A percentile compares a stretch with the other conserved stretches of the same genome.
Evolutionary conservation across 768 basidiomycete species (phyloP).

Genomic region (Pleurotus tuoliensis): DNA sequence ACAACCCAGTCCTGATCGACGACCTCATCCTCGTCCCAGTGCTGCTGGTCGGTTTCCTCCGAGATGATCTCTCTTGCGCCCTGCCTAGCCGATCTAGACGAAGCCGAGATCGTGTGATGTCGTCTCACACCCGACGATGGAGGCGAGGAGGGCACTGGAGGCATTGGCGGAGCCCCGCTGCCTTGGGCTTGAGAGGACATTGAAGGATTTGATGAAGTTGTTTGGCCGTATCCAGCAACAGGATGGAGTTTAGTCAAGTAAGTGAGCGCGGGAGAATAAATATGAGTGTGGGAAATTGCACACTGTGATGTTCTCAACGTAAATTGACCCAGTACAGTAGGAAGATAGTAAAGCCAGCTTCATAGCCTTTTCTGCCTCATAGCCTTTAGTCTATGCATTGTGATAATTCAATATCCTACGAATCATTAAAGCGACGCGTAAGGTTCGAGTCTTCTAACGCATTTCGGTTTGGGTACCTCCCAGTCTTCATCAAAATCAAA

Average conservation of each 20-base stretch:
- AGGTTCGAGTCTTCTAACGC: constrained; percentile 2
- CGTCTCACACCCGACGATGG: constrained; percentile 60
- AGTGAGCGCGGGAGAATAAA: constrained; percentile 1
- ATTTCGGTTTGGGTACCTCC: constrained; percentile 2
- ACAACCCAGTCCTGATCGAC: constrained; percentile 75
- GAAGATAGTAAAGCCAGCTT: too few relatives aligned
- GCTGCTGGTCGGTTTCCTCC: constrained; percentile 56
- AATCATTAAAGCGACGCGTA: background rate
- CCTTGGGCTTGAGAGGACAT: constrained; percentile 30
- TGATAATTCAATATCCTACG: background rate
- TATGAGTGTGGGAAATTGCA: background rate
- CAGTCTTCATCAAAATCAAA: constrained; percentile 4
- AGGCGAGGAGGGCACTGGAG: constrained; percentile 37
- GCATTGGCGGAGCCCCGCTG: constrained; percentile 25
- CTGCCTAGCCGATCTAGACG: constrained; percentile 61
- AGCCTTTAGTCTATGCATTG: background rate
- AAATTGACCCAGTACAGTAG: background rate
- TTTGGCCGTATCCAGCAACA: constrained; percentile 3
- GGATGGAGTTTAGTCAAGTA: background rate
- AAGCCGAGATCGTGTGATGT: constrained; percentile 79
- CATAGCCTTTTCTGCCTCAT: too few relatives aligned
- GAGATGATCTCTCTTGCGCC: constrained; percentile 61
- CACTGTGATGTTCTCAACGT: background rate
- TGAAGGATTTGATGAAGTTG: constrained; percentile 11
- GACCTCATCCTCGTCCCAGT: constrained; percentile 72